These are phyloP conservation scores for Senecio squalidus DNA, from an alignment of 140 eudicot genomes.

Conservation along the genomic window DNA sequence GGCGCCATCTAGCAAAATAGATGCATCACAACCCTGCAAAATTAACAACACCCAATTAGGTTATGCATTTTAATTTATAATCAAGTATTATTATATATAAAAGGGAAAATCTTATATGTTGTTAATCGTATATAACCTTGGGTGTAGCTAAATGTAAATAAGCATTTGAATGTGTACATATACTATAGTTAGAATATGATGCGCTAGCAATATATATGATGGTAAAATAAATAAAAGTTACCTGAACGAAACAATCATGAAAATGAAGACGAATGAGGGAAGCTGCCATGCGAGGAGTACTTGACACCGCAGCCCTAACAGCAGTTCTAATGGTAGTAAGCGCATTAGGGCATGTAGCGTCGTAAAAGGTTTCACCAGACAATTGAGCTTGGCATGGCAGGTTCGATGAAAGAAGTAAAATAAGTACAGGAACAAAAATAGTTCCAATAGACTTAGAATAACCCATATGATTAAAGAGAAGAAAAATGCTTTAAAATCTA, in stretches of 20 bases:
- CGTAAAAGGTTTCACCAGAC: conserved; percentile 28
- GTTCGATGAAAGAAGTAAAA: conserved; percentile 11
- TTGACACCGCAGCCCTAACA: conserved; percentile 20
- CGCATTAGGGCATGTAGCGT: conserved; percentile 32
- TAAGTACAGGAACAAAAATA: conserved; percentile 18
- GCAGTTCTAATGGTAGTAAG: conserved; percentile 21
- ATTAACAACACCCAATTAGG: background rate
- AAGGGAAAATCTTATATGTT: background rate
- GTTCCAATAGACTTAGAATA: conserved; percentile 2
- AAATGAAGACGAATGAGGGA: conserved; percentile 41
- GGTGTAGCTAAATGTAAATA: too few species aligned
- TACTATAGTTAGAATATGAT: too few species aligned
- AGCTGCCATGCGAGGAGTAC: conserved; percentile 35
- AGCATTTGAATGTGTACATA: too few species aligned
- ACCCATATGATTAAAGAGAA: conserved; percentile 13
- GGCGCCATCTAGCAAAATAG: conserved; percentile 21
- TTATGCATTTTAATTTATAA: too few species aligned
- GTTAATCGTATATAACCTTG: too few species aligned
- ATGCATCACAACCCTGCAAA: conserved; percentile 43
- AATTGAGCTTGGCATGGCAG: conserved; percentile 41
- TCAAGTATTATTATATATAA: too few species aligned
- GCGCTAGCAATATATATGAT: too few species aligned
- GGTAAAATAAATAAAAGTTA: background rate
- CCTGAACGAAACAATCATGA: conserved; percentile 47
- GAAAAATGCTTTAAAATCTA: too few species aligned